Evolutionary conservation across 345 rosid species (phyloP), one percentile per base, ranked within the genome.

Genomic region (Triadica sebifera): DNA sequence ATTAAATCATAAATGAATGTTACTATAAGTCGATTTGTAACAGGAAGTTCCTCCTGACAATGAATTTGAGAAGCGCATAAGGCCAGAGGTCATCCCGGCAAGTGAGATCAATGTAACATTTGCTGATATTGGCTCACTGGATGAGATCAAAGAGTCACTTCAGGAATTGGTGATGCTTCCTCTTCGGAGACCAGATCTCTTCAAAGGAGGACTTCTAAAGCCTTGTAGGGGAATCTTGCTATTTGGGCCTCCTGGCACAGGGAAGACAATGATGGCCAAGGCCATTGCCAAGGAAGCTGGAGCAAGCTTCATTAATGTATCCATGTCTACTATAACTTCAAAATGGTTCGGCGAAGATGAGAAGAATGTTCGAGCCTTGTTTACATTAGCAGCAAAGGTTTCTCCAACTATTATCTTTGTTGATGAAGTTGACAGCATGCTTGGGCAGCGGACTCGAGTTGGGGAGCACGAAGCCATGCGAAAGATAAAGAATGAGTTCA

Each of bases 311-410:
- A 93, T 95, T 47, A 93, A 90, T 43, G 98, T 95, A 59, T 93
- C 99, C 1, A 93, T 95, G 99, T 93, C 98, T 2, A 93, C 99
- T 16, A 88, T 94, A 70, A 89, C 96, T 59, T 94, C 98, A n/a
- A 94, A 94, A 81, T 90, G 98, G 97, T 94, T 90, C 50, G 98
- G 99, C 37, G 99, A 95, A 81, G 99, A 95, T 12, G 99, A 93
- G 87, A 95, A 95, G 85, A 95, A 91, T 37, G 96, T 95, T 39
- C 87, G 98, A 75, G 98, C 98, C 66, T 77, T 95, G 81, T 95
- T 95, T 83, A 86, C 93, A 4, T 77, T 95, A 64, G 99, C 99
- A 12, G 89, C 94, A 5, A 93, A 93, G 80, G 98, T 95, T 16
- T 89, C 97, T 5, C 99, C 98, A 0, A 90, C 98, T 17, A 95